Evolutionary conservation across 768 basidiomycete genomes (phyloP).

Genomic region (Mycena olivaceomarginata): DNA sequence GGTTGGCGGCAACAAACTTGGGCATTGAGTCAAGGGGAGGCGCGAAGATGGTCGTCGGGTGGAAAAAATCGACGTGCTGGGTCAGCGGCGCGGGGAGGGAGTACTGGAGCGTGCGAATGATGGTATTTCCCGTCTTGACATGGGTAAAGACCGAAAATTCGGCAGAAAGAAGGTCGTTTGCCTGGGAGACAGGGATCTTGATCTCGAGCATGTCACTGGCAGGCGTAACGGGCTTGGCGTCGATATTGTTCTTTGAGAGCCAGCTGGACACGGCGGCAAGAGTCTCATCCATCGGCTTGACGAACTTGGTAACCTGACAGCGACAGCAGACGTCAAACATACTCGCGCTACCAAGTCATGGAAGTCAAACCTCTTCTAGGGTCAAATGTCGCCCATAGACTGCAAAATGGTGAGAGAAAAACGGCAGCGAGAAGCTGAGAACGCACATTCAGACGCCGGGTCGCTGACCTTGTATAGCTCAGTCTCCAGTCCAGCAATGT

Average conservation of each 20-base stretch:
- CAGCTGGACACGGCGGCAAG: conserved; percentile 56
- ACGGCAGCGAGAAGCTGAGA: conserved; percentile 8
- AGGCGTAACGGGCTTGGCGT: conserved; percentile 39
- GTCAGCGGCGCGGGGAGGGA: conserved; percentile 43
- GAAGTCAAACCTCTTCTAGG: conserved; percentile 19
- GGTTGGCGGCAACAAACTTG: conserved; percentile 15
- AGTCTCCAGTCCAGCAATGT: conserved; percentile 32
- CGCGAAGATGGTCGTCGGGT: conserved; percentile 46
- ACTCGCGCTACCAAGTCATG: not conserved
- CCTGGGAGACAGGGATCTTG: conserved; percentile 44
- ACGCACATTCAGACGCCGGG: conserved; percentile 17
- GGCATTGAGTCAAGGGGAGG: conserved; percentile 17
- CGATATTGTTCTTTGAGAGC: conserved; percentile 57
- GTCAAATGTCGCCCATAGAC: conserved; percentile 28
- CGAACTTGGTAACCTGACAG: conserved; percentile 57
- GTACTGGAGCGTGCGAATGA: conserved; percentile 48
- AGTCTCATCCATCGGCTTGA: conserved; percentile 58
- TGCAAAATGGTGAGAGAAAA: conserved; percentile 10
- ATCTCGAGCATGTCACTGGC: conserved; percentile 47
- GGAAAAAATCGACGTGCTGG: conserved; percentile 44
- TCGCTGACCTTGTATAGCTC: conserved; percentile 32
- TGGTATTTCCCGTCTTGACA: conserved; percentile 33
- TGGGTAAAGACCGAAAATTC: conserved; percentile 39
- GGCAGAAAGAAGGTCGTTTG: conserved; percentile 45
- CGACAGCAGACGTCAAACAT: conserved; percentile 1